A percentile compares a stretch with the other conserved stretches of the same genome.
These are phyloP conservation scores for Aspergillus sp. DNA, from an alignment of 2,329 filamentous ascomycete species.

Conservation along the genomic window DNA sequence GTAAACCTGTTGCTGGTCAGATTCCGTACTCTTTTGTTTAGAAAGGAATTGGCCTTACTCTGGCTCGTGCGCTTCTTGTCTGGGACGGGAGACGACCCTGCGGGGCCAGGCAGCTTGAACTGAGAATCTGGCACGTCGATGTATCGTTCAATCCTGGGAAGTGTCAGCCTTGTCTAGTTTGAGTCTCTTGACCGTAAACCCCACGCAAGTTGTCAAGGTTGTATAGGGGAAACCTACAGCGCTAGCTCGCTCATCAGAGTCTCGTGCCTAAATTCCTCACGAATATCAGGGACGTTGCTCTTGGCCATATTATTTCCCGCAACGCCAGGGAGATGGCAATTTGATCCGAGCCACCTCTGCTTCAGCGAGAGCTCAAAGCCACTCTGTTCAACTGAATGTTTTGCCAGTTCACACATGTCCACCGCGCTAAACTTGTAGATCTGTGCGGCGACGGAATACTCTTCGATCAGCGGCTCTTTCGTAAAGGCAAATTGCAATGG, in stretches of 20 bases:
- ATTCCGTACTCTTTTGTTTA: too few species aligned
- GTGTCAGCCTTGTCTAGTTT: not conserved
- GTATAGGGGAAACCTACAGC: conserved; percentile 58
- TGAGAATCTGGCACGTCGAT: not conserved
- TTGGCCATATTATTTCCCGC: conserved; percentile 90
- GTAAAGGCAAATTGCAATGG: conserved; percentile 98
- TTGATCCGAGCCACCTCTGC: conserved; percentile 81
- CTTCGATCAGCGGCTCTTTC: conserved; percentile 95
- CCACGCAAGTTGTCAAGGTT: not conserved
- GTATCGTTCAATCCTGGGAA: not conserved
- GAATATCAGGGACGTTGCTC: conserved; percentile 91
- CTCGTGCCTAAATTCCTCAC: conserved; percentile 85
- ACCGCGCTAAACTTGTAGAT: conserved; percentile 97
- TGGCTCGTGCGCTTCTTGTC: too few species aligned
- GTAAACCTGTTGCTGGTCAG: too few species aligned
- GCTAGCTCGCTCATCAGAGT: conserved; percentile 79
- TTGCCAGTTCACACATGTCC: conserved; percentile 97
- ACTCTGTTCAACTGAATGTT: conserved; percentile 92
- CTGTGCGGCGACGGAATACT: conserved; percentile 95
- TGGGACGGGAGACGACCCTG: not conserved
- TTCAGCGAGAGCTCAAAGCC: conserved; percentile 90
- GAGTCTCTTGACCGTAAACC: not conserved
- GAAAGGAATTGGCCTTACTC: too few species aligned
- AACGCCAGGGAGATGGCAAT: conserved; percentile 75
- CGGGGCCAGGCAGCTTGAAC: not conserved